Base-by-base conservation (phyloP, 345 rosid genomes). In the Aquilaria yunnanensis region DNA sequence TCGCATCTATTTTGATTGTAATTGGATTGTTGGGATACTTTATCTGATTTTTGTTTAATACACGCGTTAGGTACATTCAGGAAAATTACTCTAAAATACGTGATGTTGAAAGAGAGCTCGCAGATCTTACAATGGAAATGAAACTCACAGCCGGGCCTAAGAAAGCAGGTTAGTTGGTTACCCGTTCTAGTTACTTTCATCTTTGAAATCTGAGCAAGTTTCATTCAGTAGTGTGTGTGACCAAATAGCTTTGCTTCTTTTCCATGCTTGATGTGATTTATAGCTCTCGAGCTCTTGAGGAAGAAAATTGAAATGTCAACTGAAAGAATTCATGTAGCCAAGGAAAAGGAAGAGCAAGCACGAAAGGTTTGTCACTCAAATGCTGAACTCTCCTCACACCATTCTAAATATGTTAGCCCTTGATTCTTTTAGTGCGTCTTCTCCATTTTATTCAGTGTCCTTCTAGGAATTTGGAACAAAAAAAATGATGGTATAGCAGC, bases 101-200 rank as follows among this genome's bases (percentile, higher is more conserved):
- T 57, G 91, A 85, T 83, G 88, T 94, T 2, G 97, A 94, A 71
- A 72, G 88, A 69, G 96, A 94, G 75, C 77, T 90, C 3, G 81
- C 79, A 64, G 82, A 76, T 79, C 88, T 88, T 50, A 68, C 85
- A 0, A 62, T 94, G 92, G 99, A 94, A 67, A 80, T 94, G 96
- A 94, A 94, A 75, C 96, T 94, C 71, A 94, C 96, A 3, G 85
- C 97, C 60, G 99, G 99, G 51, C 99, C 99, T 43, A 94, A 94
- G 75, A 90, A 82, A 67, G 92, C 92, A 71, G 99, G 96, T 90
- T 75, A 57, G 69, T 48, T 33, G 53, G 47, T 54, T 6, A 47
- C 60, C 66, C n/a, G 49, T 30, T 5, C 12, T 14, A 12, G 46
- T 50, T 49, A 16, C 56, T 59, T 52, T 41, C 49, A 31, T 32